Evolutionary conservation across 2,329 filamentous ascomycete genomes (phyloP).

Genomic region (Elsinoe fawcettii): DNA sequence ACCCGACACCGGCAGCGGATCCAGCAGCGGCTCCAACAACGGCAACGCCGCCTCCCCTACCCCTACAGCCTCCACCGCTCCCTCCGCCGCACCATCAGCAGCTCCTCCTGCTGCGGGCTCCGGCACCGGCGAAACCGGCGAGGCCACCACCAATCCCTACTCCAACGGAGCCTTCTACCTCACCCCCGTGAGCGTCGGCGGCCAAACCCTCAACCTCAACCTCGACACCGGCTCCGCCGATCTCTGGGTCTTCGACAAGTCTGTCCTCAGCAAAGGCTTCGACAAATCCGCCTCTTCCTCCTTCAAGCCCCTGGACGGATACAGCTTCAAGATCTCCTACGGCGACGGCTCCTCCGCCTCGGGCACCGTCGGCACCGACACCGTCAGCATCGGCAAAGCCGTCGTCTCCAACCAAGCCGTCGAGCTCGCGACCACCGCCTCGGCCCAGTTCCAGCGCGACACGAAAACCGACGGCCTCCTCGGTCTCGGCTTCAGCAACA

Average conservation of each 20-base stretch:
- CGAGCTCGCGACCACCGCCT: slow-evolving; percentile 56
- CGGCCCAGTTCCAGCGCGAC: slow-evolving; percentile 51
- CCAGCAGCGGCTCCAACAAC: neutral
- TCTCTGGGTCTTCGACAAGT: slow-evolving; percentile 63
- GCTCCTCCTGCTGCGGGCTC: neutral
- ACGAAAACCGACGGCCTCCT: slow-evolving; percentile 60
- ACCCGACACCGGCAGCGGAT: neutral
- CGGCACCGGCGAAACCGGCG: slow-evolving; percentile 34
- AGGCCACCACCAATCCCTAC: slow-evolving; percentile 58
- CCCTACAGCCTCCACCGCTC: neutral
- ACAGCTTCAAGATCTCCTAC: slow-evolving; percentile 58
- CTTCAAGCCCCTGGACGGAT: slow-evolving; percentile 42
- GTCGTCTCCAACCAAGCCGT: slow-evolving; percentile 56
- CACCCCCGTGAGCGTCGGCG: slow-evolving; percentile 60
- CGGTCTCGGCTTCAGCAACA: slow-evolving; percentile 56
- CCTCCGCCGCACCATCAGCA: too few species aligned
- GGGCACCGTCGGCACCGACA: slow-evolving; percentile 61
- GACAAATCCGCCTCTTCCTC: slow-evolving; percentile 46
- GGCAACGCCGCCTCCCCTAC: neutral
- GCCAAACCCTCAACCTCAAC: slow-evolving; percentile 60
- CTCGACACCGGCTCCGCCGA: slow-evolving; percentile 73
- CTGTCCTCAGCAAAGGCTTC: slow-evolving; percentile 34
- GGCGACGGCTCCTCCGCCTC: slow-evolving; percentile 57
- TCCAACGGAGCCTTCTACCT: slow-evolving; percentile 63
- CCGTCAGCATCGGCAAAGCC: slow-evolving; percentile 59